phyloP scores from a whole-genome alignment of 306 rosid genomes.

The Vicia faba region DNA sequence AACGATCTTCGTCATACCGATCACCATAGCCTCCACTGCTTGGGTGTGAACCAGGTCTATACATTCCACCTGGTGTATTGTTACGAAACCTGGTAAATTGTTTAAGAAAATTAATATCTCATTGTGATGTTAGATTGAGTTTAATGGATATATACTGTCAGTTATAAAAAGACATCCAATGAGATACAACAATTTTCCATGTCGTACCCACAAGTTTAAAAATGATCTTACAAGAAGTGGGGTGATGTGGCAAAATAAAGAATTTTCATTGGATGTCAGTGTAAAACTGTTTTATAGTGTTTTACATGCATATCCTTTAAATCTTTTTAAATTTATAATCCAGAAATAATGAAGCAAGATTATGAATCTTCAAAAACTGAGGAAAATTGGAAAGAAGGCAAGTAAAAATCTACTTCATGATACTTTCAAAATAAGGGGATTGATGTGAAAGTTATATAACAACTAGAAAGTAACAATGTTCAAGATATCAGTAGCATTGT shows the following conservation, averaged over 20 bases:
- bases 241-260: not conserved
- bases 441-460: not conserved
- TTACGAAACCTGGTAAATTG: conserved; percentile 71
- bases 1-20: conserved; percentile 78
- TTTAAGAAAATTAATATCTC: conserved; percentile 36
- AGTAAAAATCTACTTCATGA: not conserved
- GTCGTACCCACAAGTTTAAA: not conserved
- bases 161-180: not conserved
- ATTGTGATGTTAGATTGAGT: not conserved
- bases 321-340: conserved; percentile 26
- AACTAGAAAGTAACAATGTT: conserved; percentile 7
- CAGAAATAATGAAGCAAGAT: conserved; percentile 21
- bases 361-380: conserved; percentile 12
- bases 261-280: not conserved
- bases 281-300: not conserved
- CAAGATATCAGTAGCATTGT: conserved; percentile 16
- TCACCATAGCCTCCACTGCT: conserved; percentile 65
- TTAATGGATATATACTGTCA: not conserved
- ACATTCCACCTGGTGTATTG: conserved; percentile 72
- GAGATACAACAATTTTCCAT: not conserved
- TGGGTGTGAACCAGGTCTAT: conserved; percentile 70
- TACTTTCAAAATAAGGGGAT: conserved; percentile 15
- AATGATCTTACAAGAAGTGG: not conserved
- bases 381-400: conserved; percentile 16
- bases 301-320: not conserved